Evolutionary conservation across 2,329 filamentous ascomycete species (phyloP).

Genomic region (Emmonsiellopsis sp.): DNA sequence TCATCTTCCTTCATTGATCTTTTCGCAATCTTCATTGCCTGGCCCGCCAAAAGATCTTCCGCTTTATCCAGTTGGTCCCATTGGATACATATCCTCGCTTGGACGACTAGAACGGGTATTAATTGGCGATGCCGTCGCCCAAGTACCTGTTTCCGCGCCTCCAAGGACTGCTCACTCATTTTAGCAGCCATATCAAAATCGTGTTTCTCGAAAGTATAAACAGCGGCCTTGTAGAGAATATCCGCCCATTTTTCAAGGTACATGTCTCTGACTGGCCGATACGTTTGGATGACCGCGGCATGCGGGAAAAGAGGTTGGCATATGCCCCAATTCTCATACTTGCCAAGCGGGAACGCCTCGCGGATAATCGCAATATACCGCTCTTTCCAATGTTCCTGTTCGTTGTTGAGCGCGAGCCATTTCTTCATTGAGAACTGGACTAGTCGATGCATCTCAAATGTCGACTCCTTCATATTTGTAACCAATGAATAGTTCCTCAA

Average conservation of each 20-base stretch:
- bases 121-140: no score
- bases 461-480: constrained; percentile 1
- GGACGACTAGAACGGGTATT: no score
- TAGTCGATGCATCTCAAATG: constrained; percentile 19
- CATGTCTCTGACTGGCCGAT: constrained; percentile 12
- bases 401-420: constrained; percentile 17
- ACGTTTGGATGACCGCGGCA: constrained; percentile 10
- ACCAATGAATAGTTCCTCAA: constrained; percentile 17
- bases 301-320: constrained; percentile 19
- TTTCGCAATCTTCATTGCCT: no score
- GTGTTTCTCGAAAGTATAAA: constrained; percentile 1
- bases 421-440: constrained; percentile 17
- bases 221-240: constrained; percentile 5
- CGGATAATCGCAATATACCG: constrained; percentile 15
- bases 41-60: no score
- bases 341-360: constrained; percentile 12
- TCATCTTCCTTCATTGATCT: no score
- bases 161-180: background rate
- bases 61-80: no score
- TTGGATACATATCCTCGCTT: no score
- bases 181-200: background rate
- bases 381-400: constrained; percentile 18
- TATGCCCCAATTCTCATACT: constrained; percentile 18
- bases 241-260: constrained; percentile 11
- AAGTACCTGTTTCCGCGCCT: no score